Evolutionary conservation across 371 early-diverging fungal species (phyloP), one percentile per base, ranked within the genome.

Genomic region (Dipsacomyces acuminosporus): DNA sequence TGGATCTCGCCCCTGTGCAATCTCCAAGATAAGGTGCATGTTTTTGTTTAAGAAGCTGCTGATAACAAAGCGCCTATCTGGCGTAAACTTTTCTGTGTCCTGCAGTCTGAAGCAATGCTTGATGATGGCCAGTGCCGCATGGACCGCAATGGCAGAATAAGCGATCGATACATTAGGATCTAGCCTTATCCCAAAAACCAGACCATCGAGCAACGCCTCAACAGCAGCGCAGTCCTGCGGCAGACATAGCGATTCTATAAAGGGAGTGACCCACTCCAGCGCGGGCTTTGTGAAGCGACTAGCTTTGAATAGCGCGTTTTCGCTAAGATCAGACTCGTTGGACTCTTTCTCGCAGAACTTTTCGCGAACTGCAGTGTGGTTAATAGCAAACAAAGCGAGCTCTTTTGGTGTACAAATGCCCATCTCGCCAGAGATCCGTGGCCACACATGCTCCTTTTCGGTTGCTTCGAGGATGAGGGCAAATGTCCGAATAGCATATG

Each of bases 191-290:
- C 23, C 33, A 30, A 56, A 41, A 26, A 66, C 21, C 20, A 61
- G 56, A 33, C 43, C 53, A 6, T 34, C 33, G 8, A 66, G 53
- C 38, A 66, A 30, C n/a, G 47, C 47, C 2, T 48, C 50, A 6
- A 66, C n/a, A 0, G 57, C 57, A 3, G 45, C 41, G 21, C 45
- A 11, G 17, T 66, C 61, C 1, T 36, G 18, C 0, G 67, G 62
- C 23, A 66, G 33, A 6, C 35, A 30, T 45, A 67, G 49, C 11
- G 67, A 67, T 18, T 30, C 54, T 22, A 67, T 49, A 36, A 67
- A 62, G n/a, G 67, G 67, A 26, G 54, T 62, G 5, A 67, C 49
- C 67, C 67, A 67, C 8, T 62, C 67, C 7, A 57, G 42, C 2
- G 57, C 53, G 0, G 67, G 63, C n/a, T 54, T 52, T 30, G 62